phyloP scores from a whole-genome alignment of 805 yeast genomes.

The Cyberlindnera japonica region DNA sequence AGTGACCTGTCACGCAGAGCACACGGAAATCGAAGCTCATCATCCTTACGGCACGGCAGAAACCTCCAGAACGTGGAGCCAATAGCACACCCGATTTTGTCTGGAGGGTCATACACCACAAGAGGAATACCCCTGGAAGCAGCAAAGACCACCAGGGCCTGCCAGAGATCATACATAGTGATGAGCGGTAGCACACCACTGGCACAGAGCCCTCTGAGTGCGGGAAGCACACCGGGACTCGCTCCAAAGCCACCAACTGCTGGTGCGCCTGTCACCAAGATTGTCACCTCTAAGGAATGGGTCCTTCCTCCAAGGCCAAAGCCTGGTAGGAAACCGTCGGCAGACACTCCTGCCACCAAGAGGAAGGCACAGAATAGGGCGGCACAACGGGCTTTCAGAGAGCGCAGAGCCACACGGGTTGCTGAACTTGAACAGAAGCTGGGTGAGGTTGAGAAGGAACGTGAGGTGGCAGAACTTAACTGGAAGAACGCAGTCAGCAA shows the following conservation, averaged over 20 bases:
- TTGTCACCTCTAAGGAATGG: conserved; percentile 69
- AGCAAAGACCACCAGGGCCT: too few species aligned
- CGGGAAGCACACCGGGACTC: conserved; percentile 17
- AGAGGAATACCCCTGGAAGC: not conserved
- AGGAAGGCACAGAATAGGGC: conserved; percentile 90
- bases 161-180: too few species aligned
- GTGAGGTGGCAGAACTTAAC: conserved; percentile 48
- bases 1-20: not conserved
- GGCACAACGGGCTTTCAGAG: conserved; percentile 91
- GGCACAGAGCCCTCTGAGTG: conserved; percentile 13
- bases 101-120: conserved; percentile 5
- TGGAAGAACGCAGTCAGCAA: conserved; percentile 23
- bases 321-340: conserved; percentile 58
- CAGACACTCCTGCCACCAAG: conserved; percentile 79
- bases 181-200: conserved; percentile 8
- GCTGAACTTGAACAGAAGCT: conserved; percentile 72
- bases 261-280: conserved; percentile 36
- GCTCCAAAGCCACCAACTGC: conserved; percentile 20
- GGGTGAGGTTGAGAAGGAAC: conserved; percentile 62
- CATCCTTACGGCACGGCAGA: too few species aligned
- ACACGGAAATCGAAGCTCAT: not conserved
- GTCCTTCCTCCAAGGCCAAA: conserved; percentile 78
- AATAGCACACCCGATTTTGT: conserved; percentile 13
- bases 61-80: conserved; percentile 6
- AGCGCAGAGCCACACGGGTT: conserved; percentile 78